phyloP scores from a whole-genome alignment of 352 stramenopile genomes.

The Phytophthora podocarpi region DNA sequence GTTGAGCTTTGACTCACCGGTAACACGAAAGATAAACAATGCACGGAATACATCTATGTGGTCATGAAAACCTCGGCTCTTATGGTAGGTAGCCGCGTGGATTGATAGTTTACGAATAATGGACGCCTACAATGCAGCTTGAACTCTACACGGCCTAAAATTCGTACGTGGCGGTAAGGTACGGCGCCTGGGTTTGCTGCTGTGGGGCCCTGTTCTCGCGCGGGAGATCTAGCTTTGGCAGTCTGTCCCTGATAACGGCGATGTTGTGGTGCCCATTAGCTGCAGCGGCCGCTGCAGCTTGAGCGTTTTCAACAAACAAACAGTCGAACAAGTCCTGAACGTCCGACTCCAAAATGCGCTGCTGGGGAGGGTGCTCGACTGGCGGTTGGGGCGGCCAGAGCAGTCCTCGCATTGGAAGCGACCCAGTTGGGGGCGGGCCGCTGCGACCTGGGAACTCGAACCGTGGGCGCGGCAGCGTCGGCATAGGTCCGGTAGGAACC shows the following conservation, averaged over 20 bases:
- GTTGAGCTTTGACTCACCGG: background rate
- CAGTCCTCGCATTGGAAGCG: constrained; percentile 40
- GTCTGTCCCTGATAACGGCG: constrained; percentile 32
- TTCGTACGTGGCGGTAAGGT: constrained; percentile 43
- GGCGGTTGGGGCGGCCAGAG: constrained; percentile 34
- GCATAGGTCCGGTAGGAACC: background rate
- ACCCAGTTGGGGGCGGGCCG: constrained; percentile 24
- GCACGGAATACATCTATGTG: no score
- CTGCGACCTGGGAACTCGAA: constrained; percentile 34
- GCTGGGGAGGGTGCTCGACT: constrained; percentile 26
- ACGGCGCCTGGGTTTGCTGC: constrained; percentile 29
- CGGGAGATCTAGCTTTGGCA: constrained; percentile 33
- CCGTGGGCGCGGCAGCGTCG: constrained; percentile 30
- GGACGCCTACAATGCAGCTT: constrained; percentile 18
- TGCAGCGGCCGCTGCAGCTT: constrained; percentile 26
- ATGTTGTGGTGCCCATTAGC: constrained; percentile 38
- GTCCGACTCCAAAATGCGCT: constrained; percentile 44
- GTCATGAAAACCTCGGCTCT: constrained; percentile 16
- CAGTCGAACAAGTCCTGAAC: constrained; percentile 54
- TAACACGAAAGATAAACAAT: constrained; percentile 9
- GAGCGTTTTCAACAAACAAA: constrained; percentile 44
- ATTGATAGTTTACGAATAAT: constrained; percentile 48
- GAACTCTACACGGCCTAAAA: constrained; percentile 40
- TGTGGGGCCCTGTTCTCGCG: constrained; percentile 20
- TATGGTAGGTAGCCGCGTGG: background rate